Base-by-base conservation (phyloP, 83 land plant genomes). In the Picea mariana region DNA sequence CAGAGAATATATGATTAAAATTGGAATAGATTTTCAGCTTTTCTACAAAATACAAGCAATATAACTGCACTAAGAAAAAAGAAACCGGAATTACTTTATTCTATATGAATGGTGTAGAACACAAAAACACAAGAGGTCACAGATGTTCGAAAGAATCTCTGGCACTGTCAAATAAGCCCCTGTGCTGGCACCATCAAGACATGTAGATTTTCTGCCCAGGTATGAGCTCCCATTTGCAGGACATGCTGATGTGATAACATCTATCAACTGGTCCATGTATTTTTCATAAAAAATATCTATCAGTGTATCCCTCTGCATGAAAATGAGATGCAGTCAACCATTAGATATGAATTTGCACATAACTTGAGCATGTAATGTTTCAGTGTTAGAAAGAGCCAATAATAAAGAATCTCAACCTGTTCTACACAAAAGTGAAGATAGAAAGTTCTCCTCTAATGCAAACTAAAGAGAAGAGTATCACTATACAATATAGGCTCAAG, bases 121-220 rank as follows among this genome's bases (percentile, higher is more conserved):
- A 86, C 98, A 96, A 75, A 90, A 96, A 85, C 99, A 95, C 60
- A 96, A 89, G 40, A 96, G 87, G 79, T 96, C 99, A 84, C 99
- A 96, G 47, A 95, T 93, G 83, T 90, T 93, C 52, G 84, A 89
- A 55, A 96, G 82, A 49, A 93, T 93, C 87, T 96, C 99, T 75
- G 97, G 92, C 79, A 89, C 87, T 49, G 85, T 80, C 1, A 52
- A 27, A 62, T 68, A 44, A 26, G 68, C 75, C 42, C 62, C 78
- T 79, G 69, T 80, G 81, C 62, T 27, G 62, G 64, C 82, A 78
- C 86, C 86, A 81, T 72, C 81, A 83, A 27, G 60, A 24, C 64
- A 80, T 42, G 31, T 62, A 63, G 80, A 52, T 84, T 83, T 78
- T 71, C 81, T 52, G 20, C 1, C 42, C 47, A 55, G 12, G 62